phyloP scores from a whole-genome alignment of 2,329 filamentous ascomycete species.

The Juglanconis oblonga region DNA sequence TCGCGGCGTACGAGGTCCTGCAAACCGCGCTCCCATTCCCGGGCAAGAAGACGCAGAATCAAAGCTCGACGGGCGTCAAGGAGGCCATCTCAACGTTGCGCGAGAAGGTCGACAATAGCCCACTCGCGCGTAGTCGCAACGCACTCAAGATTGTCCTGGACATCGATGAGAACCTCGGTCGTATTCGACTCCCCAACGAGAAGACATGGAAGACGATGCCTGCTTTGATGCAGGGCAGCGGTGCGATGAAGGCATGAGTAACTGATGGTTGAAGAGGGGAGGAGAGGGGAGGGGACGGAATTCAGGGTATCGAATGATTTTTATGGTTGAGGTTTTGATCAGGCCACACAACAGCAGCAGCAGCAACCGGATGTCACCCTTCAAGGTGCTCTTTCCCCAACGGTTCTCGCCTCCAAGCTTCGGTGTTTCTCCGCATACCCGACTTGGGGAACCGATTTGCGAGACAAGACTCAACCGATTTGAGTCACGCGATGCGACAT shows the following conservation, averaged over 20 bases:
- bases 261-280: neutral
- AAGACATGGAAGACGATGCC: constrained; percentile 54
- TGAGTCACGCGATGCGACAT: neutral
- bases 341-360: constrained; percentile 11
- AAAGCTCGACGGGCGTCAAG: constrained; percentile 55
- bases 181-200: constrained; percentile 58
- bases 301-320: constrained; percentile 6
- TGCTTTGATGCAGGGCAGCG: constrained; percentile 43
- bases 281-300: neutral
- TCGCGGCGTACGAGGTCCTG: constrained; percentile 90
- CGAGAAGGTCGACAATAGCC: constrained; percentile 55
- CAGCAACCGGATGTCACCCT: constrained; percentile 15
- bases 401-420: neutral
- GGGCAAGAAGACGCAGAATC: constrained; percentile 52
- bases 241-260: neutral
- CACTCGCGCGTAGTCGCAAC: constrained; percentile 69
- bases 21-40: constrained; percentile 79
- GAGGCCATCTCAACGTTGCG: constrained; percentile 63
- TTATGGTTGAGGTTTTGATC: neutral
- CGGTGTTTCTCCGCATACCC: constrained; percentile 5
- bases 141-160: constrained; percentile 95
- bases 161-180: constrained; percentile 89
- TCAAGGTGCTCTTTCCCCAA: neutral
- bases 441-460: neutral
- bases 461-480: neutral